These are phyloP conservation scores for Stachybotrys chlorohalonatus DNA, from an alignment of 2,329 filamentous ascomycete species.

Conservation along the genomic window DNA sequence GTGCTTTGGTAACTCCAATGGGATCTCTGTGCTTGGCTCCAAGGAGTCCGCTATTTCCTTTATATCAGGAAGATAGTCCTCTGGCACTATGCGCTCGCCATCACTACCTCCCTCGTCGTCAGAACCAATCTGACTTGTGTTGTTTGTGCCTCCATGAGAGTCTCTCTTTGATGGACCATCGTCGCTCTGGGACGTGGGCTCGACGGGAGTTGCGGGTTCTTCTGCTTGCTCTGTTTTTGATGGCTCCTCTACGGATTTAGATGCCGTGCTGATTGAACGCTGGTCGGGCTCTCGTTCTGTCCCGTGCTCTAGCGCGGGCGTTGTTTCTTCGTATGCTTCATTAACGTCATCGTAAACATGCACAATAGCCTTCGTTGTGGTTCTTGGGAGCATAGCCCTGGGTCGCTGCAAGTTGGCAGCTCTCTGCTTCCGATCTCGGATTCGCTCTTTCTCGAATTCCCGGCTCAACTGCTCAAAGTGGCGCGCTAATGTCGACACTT, in stretches of 20 bases:
- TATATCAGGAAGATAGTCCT: conserved; percentile 58
- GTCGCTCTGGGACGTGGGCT: conserved; percentile 11
- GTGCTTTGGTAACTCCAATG: conserved; percentile 76
- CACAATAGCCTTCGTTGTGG: conserved; percentile 90
- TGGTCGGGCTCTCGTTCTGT: conserved; percentile 21
- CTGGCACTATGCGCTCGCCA: conserved; percentile 61
- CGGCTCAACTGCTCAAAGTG: conserved; percentile 96
- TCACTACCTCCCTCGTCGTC: conserved; percentile 68
- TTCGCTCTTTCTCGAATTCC: conserved; percentile 91
- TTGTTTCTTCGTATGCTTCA: conserved; percentile 79
- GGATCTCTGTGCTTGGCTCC: conserved; percentile 50
- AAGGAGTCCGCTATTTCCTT: conserved; percentile 54
- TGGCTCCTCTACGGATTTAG: conserved; percentile 18
- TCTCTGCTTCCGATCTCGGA: conserved; percentile 73
- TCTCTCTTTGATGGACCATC: conserved; percentile 15
- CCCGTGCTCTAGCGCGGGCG: conserved; percentile 37
- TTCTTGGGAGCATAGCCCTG: conserved; percentile 72
- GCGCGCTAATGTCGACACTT: conserved; percentile 83
- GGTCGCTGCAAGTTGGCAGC: conserved; percentile 64
- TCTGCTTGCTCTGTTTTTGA: conserved; percentile 8
- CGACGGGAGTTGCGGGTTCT: conserved; percentile 13
- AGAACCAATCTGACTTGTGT: conserved; percentile 45
- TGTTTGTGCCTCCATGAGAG: conserved; percentile 17
- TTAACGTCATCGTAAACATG: conserved; percentile 92
- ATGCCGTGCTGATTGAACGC: conserved; percentile 12